These are phyloP conservation scores for Diversispora eburnea DNA, from an alignment of 192 early-diverging fungal species.

Conservation along the genomic window DNA sequence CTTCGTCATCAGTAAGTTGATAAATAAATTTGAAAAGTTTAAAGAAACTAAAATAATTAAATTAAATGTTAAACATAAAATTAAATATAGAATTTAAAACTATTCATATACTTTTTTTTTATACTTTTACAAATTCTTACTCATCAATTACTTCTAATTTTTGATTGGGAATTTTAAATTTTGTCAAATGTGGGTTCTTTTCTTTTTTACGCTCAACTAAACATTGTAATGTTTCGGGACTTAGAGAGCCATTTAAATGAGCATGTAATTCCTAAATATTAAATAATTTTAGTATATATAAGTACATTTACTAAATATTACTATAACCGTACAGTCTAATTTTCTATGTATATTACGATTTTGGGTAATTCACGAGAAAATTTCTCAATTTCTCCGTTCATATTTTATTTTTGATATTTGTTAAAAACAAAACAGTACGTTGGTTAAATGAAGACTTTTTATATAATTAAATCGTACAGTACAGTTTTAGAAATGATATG, in stretches of 20 bases:
- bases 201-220: slow-evolving; percentile 40
- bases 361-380: too few species aligned
- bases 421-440: too few species aligned
- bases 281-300: not conserved
- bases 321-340: too few species aligned
- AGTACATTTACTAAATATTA: too few species aligned
- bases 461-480: too few species aligned
- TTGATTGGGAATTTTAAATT: slow-evolving; percentile 39
- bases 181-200: slow-evolving; percentile 38
- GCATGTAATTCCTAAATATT: slow-evolving; percentile 52
- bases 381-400: too few species aligned
- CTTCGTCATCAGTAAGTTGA: slow-evolving; percentile 49
- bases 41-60: slow-evolving; percentile 45
- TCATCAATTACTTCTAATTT: slow-evolving; percentile 37
- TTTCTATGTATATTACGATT: too few species aligned
- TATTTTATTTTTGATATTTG: too few species aligned
- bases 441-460: too few species aligned
- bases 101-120: too few species aligned
- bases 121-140: slow-evolving; percentile 22
- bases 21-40: slow-evolving; percentile 55
- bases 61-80: slow-evolving; percentile 16
- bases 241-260: slow-evolving; percentile 57
- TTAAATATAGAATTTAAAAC: not conserved
- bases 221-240: slow-evolving; percentile 36
- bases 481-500: too few species aligned